A percentile compares a stretch with the other conserved stretches of the same genome.
These are phyloP conservation scores for Penicillium polonicum DNA, from an alignment of 2,329 filamentous ascomycete species.

Conservation along the genomic window DNA sequence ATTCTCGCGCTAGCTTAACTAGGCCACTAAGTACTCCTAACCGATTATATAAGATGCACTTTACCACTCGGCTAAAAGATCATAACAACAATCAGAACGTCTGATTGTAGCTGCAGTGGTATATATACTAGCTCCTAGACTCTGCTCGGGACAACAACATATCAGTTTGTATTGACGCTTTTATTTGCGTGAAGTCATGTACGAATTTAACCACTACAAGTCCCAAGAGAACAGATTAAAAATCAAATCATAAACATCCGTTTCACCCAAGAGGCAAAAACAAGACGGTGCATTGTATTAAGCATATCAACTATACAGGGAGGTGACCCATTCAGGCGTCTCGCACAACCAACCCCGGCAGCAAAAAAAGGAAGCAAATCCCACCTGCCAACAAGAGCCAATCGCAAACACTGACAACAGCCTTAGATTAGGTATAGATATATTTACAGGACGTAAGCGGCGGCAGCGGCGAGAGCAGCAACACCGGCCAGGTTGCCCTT, in stretches of 20 bases:
- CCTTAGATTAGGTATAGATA: constrained; percentile 13
- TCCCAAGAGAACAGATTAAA: background rate
- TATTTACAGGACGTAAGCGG: constrained; percentile 29
- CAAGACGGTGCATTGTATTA: constrained; percentile 7
- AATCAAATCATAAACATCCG: background rate
- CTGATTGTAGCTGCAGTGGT: too few species aligned
- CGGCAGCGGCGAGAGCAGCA: constrained; percentile 26
- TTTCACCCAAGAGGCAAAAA: background rate
- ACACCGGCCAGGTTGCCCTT: constrained; percentile 30
- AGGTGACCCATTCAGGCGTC: background rate
- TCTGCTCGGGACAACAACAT: too few species aligned
- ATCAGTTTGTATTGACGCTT: too few species aligned
- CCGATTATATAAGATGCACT: too few species aligned
- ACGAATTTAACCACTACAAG: too few species aligned
- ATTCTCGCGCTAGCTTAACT: too few species aligned
- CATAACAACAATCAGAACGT: too few species aligned
- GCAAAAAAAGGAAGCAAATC: background rate
- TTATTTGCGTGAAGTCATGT: too few species aligned
- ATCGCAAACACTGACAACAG: background rate
- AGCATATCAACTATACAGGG: constrained; percentile 6
- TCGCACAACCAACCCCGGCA: background rate
- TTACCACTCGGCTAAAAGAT: too few species aligned
- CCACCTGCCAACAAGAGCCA: background rate
- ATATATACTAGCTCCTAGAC: too few species aligned
- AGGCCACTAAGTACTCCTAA: too few species aligned